Base-by-base conservation (phyloP, 78 protist species). In the Dictyostelium firmibasis region DNA sequence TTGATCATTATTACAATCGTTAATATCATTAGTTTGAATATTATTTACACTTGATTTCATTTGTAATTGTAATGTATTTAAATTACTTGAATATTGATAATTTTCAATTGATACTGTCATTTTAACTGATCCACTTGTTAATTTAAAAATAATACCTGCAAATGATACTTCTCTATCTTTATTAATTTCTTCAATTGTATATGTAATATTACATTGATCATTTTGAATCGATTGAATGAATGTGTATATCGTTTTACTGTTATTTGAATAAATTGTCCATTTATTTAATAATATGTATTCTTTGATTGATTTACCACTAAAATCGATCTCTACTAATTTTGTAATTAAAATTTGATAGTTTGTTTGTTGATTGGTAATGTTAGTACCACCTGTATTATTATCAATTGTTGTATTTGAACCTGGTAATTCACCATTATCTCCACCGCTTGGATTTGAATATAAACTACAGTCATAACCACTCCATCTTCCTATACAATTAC, bases 381-480 rank as follows among this genome's bases (percentile, higher is more conserved):
- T 38, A 6, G 33, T 76, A 6, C 9, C 4, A 75, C 82, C 82
- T 16, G 43, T 74, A 20, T 74, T 27, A 11, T 11, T 23, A 76
- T 76, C 82, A 4, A 76, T 23, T 6, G 25, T 23, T 33, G 83
- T 76, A 31, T 18, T 38, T 4, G 83, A 36, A 8, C 18, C 53
- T 31, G 83, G 83, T 41, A 36, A 11, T n/a, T 13, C 13, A 31
- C 36, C 43, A 72, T 16, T 31, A 72, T 29, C 35, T 25, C 9
- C 9, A 27, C 16, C 44, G 6, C n/a, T 35, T 7, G 27, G 8
- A 74, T 74, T 74, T 35, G 44, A 38, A 36, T 33, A 16, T 38
- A 76, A 11, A 76, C 81, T 74, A 41, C 83, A 76, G 41, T 76
- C 83, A 23, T 25, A 16, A n/a, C 83, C 83, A n/a, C 31, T 20